Evolutionary conservation across 306 rosid genomes (phyloP), one percentile per base, ranked within the genome.

Genomic region (Trifolium pratense): DNA sequence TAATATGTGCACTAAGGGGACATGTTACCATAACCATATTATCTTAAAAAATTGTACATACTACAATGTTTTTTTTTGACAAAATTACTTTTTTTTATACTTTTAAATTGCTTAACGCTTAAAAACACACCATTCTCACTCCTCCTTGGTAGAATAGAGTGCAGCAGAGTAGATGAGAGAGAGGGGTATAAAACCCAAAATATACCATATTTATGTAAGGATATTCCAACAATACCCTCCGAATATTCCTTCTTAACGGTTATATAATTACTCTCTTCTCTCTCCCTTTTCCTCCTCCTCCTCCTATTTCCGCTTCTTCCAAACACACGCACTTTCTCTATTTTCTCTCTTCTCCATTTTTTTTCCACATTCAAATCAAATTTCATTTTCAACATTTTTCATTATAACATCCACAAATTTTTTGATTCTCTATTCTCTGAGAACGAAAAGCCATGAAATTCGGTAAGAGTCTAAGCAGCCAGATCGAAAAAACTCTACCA

Each of bases 401-500:
- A 29, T 29, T 4, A n/a, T n/a, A 4, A 29, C 32, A 29, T 0
- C 4, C 32, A 29, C 6, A 2, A 0, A 11, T 13, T 43, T 11
- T 40, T 11, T 40, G 5, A 8, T 7, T 39, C 12, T 7, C 12
- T 39, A 2, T 40, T n/a, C 32, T 29, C 59, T 4, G 12, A 39
- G 4, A 26, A 26, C 31, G 5, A 26, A 26, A 26, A 29, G 55
- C 75, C 61, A 92, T 92, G 98, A 92, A 92, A 83, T 92, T 92
- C 82, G 98, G 98, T 6, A 92, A 92, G 85, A 92, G 98, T 73
- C 84, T 92, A 7, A 88, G 95, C 71, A 85, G 53, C 78, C 98
- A 92, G 89, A 92, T 92, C 84, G 98, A 90, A 62, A 92, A 90
- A 82, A 88, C 98, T 21, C 60, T 90, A 17, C 96, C 98, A 9